Base-by-base conservation (phyloP, 768 basidiomycete genomes). In the Boletus rubescentipes region DNA sequence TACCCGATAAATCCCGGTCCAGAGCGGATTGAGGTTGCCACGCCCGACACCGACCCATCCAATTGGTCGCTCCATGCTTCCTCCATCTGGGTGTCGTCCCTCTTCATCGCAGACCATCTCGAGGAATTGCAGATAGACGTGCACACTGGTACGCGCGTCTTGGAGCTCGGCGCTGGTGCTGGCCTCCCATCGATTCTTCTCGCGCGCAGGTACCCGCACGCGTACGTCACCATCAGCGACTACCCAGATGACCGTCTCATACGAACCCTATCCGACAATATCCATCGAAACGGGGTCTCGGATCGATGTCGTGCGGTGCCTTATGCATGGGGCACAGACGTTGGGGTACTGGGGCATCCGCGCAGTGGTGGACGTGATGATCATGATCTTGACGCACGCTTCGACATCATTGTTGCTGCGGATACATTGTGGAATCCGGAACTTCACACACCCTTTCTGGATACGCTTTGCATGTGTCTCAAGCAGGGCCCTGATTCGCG, bases 61-160 rank as follows among this genome's bases (percentile, higher is more conserved):
- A 89, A 91, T 62, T 91, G 89, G 89, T 75, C 80, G 2, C 68
- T 91, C 3, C 89, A 92, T 53, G 90, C 89, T 2, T 84, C 86
- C 21, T 86, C 86, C 15, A 82, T 91, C 62, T 92, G 88, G 90
- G 71, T 76, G 7, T 78, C 89, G 6, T 81, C 89, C 15, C 68
- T 81, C 39, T 87, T 82, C 70, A 67, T 90, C 40, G 85, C 85
- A 42, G 82, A 89, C 65, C 82, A 89, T 57, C 51, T 90, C 31
- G 67, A 75, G 26, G 76, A 79, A 32, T 63, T 87, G 4, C 59
- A 64, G 36, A 63, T 85, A 15, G 66, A 73, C 40, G 37, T 54
- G 8, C 66, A 67, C 59, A 34, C 68, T 4, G 9, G 29, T 37
- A 47, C 47, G 30, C 70, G 63, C 34, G 58, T 90, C n/a, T 76